These are phyloP conservation scores for Chrysosporium queenslandicum DNA, from an alignment of 2,329 filamentous ascomycete species.

Conservation along the genomic window DNA sequence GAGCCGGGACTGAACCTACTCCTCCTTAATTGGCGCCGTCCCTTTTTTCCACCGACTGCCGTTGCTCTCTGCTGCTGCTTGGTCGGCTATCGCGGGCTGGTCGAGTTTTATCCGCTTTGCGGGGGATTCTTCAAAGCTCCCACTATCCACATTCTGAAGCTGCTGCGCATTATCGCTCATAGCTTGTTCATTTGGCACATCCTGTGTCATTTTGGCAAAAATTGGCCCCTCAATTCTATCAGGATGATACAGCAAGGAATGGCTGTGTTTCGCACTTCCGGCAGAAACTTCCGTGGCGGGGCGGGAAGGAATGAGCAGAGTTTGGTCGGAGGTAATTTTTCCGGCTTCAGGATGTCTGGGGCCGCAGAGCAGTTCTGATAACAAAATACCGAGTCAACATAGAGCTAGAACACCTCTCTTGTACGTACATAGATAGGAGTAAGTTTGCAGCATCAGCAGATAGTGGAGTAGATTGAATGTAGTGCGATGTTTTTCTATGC, in stretches of 20 bases:
- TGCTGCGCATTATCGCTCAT: background rate
- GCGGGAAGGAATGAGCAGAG: background rate
- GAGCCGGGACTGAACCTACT: constrained; percentile 41
- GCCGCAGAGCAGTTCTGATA: no score
- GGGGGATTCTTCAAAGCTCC: constrained; percentile 24
- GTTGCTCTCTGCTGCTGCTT: constrained; percentile 20
- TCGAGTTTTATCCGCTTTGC: constrained; percentile 51
- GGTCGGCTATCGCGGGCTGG: constrained; percentile 19
- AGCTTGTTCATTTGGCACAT: background rate
- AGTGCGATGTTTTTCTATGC: background rate
- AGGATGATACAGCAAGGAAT: background rate
- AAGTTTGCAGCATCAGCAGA: no score
- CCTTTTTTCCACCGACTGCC: constrained; percentile 41
- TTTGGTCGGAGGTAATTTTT: background rate
- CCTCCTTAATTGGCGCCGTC: constrained; percentile 61
- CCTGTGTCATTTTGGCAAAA: background rate
- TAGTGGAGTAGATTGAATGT: background rate
- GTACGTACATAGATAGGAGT: no score
- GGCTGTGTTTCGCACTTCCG: background rate
- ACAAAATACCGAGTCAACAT: no score
- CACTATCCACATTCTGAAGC: background rate
- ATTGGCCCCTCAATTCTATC: background rate
- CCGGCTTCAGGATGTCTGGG: no score
- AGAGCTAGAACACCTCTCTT: no score
- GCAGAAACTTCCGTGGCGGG: background rate